Conservation (phyloP, 176 grass and related monocot species). For the sorghum (Sorghum bicolor) region DNA sequence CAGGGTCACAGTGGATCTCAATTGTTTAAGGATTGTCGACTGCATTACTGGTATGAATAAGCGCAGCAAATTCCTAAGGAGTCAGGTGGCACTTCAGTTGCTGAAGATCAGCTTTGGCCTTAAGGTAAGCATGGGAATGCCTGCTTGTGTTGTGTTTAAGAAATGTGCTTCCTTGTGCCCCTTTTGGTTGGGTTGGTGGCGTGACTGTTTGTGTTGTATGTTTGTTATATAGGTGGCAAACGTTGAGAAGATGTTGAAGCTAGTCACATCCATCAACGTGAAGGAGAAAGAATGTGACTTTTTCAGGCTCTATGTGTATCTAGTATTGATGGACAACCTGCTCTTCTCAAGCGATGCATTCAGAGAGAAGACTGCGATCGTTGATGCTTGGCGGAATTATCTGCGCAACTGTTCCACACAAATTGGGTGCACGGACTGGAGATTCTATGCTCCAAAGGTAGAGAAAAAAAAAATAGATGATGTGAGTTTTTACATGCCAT, state of each 20-base stretch:
- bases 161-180: neutral
- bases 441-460: constrained; percentile 83
- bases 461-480: neutral
- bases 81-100: constrained; percentile 77
- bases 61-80: constrained; percentile 62
- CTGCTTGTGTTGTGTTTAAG: neutral
- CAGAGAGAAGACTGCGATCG: constrained; percentile 38
- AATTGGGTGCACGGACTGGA: constrained; percentile 75
- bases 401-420: constrained; percentile 75
- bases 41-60: constrained; percentile 52
- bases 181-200: constrained; percentile 1
- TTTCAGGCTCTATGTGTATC: constrained; percentile 55
- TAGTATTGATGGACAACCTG: constrained; percentile 73
- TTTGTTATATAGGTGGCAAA: constrained; percentile 49
- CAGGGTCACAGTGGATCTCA: constrained; percentile 77
- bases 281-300: constrained; percentile 75
- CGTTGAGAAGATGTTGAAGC: constrained; percentile 56
- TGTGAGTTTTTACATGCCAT: neutral
- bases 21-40: constrained; percentile 75
- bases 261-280: constrained; percentile 55
- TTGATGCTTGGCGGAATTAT: constrained; percentile 61
- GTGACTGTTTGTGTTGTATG: neutral
- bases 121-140: constrained; percentile 45
- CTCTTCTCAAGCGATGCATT: constrained; percentile 55
- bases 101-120: constrained; percentile 59